Evolutionary conservation across 2,329 filamentous ascomycete species (phyloP), one percentile per base, ranked within the genome.

Genomic region (Botrytis aclada): DNA sequence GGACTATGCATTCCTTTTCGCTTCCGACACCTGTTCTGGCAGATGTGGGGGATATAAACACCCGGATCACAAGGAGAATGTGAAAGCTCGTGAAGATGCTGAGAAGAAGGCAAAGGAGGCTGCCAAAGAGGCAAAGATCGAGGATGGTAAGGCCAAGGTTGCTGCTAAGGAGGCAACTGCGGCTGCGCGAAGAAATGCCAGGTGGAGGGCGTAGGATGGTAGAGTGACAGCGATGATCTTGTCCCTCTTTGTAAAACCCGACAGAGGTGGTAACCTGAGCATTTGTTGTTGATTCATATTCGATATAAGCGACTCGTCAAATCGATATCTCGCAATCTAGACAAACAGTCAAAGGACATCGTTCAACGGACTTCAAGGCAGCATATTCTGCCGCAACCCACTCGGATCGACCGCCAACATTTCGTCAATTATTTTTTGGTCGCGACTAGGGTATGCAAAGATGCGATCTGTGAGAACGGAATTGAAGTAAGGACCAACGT

Each of bases 1-100:
- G 3, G 51, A 32, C 51, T 16, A 9, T 1, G 0, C 1, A 56
- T 2, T 56, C 0, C n/a, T 56, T 29, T 1, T n/a, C 51, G n/a
- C 51, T 56, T 29, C 51, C n/a, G 51, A 56, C 3, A 1, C 7
- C n/a, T 56, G 51, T 18, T 1, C 51, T 1, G 5, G 9, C 8
- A 0, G 8, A 20, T 63, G 37, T 18, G 25, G 37, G 9, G 25
- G 16, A 18, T 43, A 29, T 20, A 63, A 41, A n/a, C 37, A 63
- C 5, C 16, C 25, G 20, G 61, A 63, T 20, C 25, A 43, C 39
- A 22, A 37, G 34, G 20, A 39, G 1, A 61, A 37, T 32, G 34
- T 37, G 25, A 41, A 9, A n/a, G 25, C 34, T 34, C 34, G 10
- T 61, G 22, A 61, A 0, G 1, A 2, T 4, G 5, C 34, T 0